A percentile compares a stretch with the other conserved stretches of the same genome.
These are phyloP conservation scores for Coemansia sp. DNA, from an alignment of 192 early-diverging fungal genomes.

Conservation along the genomic window DNA sequence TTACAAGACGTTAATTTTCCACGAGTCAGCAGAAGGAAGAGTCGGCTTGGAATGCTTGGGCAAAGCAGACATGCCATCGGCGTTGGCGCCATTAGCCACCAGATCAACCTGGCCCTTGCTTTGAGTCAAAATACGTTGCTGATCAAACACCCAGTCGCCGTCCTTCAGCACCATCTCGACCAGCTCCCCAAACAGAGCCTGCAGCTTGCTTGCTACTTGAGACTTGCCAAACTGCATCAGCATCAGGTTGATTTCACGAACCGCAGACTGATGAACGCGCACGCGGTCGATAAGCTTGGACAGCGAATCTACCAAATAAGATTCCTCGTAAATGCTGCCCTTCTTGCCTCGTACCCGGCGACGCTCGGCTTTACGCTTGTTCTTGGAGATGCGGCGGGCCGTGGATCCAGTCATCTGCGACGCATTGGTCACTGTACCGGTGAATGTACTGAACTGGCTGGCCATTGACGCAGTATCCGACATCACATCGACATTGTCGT, in stretches of 20 bases:
- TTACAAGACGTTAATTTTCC: constrained; percentile 18
- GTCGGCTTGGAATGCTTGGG: constrained; percentile 28
- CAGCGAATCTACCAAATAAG: constrained; percentile 75
- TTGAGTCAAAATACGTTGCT: constrained; percentile 33
- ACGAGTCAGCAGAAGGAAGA: constrained; percentile 12
- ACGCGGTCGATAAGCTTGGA: constrained; percentile 27
- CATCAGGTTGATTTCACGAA: constrained; percentile 55
- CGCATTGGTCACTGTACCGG: constrained; percentile 60
- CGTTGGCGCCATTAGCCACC: constrained; percentile 20
- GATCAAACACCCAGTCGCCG: constrained; percentile 55
- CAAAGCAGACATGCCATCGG: constrained; percentile 18
- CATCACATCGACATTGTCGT: constrained; percentile 91
- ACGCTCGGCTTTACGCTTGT: constrained; percentile 67
- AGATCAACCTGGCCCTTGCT: constrained; percentile 23
- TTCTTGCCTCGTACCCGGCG: constrained; percentile 85
- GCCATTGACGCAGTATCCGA: constrained; percentile 95
- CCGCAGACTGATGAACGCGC: constrained; percentile 46
- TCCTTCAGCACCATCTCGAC: constrained; percentile 44
- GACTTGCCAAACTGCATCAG: constrained; percentile 53
- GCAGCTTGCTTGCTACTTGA: constrained; percentile 52
- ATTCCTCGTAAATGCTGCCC: constrained; percentile 87
- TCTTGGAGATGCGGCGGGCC: constrained; percentile 52
- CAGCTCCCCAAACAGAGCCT: constrained; percentile 49
- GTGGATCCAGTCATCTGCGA: constrained; percentile 63
- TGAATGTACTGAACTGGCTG: constrained; percentile 80